Percentiles rank a stretch among this genome's conserved stretches.
phyloP scores from a whole-genome alignment of 805 yeast species.

The Candida endomychidarum region DNA sequence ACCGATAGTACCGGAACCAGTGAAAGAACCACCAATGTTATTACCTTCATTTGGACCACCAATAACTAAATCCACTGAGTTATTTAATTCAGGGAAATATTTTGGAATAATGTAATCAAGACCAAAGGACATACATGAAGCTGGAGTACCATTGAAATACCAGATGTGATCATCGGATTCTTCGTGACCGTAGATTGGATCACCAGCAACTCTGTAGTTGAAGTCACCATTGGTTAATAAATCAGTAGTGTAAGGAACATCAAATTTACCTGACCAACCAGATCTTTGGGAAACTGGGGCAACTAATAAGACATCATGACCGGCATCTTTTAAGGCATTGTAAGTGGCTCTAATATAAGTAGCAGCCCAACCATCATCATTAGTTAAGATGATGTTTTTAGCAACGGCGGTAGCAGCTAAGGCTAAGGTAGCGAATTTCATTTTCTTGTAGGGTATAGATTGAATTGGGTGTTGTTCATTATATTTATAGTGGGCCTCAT shows the following conservation, averaged over 20 bases:
- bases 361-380: slow-evolving; percentile 58
- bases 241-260: slow-evolving; percentile 35
- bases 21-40: slow-evolving; percentile 42
- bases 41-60: slow-evolving; percentile 56
- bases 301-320: slow-evolving; percentile 47
- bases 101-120: slow-evolving; percentile 48
- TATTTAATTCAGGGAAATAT: slow-evolving; percentile 35
- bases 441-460: no score
- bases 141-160: slow-evolving; percentile 60
- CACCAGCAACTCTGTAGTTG: slow-evolving; percentile 44
- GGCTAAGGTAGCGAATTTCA: slow-evolving; percentile 43
- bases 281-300: slow-evolving; percentile 52
- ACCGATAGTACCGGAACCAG: slow-evolving; percentile 53
- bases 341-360: slow-evolving; percentile 58
- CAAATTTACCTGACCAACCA: slow-evolving; percentile 56
- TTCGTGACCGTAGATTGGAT: slow-evolving; percentile 57
- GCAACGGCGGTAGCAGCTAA: slow-evolving; percentile 17
- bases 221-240: slow-evolving; percentile 44
- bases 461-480: no score
- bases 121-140: slow-evolving; percentile 50
- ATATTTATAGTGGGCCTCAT: no score
- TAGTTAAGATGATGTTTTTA: slow-evolving; percentile 35
- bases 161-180: slow-evolving; percentile 36
- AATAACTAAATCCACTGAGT: slow-evolving; percentile 47
- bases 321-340: slow-evolving; percentile 45